Conservation (phyloP, 2,329 filamentous ascomycete species). For the Claviceps pusilla region DNA sequence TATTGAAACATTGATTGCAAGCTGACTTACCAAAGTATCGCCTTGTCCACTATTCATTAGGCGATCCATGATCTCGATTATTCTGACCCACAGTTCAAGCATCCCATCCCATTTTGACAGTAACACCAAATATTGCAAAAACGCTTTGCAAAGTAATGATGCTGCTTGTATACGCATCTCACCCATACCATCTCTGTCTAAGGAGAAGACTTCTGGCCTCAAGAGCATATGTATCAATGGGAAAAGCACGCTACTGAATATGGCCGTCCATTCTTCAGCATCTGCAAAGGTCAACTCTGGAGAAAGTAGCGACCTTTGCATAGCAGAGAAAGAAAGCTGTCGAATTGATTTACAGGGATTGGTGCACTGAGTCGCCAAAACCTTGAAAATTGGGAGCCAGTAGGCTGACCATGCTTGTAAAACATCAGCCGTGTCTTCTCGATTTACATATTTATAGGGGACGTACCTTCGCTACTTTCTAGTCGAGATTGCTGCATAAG, state of each 20-base stretch:
- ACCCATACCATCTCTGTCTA: slow-evolving; percentile 83
- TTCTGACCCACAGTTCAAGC: slow-evolving; percentile 80
- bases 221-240: slow-evolving; percentile 74
- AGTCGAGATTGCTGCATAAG: slow-evolving; percentile 89
- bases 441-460: no score
- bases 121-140: slow-evolving; percentile 79
- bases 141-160: slow-evolving; percentile 85
- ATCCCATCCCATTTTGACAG: slow-evolving; percentile 77
- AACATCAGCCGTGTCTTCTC: slow-evolving; percentile 1
- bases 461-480: slow-evolving; percentile 63
- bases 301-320: slow-evolving; percentile 76
- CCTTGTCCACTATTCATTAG: slow-evolving; percentile 92
- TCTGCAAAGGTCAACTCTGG: slow-evolving; percentile 70
- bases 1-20: not conserved
- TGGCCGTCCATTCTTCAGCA: slow-evolving; percentile 84
- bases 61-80: slow-evolving; percentile 87
- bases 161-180: slow-evolving; percentile 87
- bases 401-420: slow-evolving; percentile 80
- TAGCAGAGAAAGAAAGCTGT: slow-evolving; percentile 68
- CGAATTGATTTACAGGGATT: slow-evolving; percentile 91
- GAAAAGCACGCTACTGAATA: slow-evolving; percentile 88
- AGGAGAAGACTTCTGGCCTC: slow-evolving; percentile 88
- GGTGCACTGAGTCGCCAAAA: slow-evolving; percentile 75
- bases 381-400: slow-evolving; percentile 88
- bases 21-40: slow-evolving; percentile 57